Conservation (phyloP, 2,329 filamentous ascomycete genomes). For the Nothophoma quercina region DNA sequence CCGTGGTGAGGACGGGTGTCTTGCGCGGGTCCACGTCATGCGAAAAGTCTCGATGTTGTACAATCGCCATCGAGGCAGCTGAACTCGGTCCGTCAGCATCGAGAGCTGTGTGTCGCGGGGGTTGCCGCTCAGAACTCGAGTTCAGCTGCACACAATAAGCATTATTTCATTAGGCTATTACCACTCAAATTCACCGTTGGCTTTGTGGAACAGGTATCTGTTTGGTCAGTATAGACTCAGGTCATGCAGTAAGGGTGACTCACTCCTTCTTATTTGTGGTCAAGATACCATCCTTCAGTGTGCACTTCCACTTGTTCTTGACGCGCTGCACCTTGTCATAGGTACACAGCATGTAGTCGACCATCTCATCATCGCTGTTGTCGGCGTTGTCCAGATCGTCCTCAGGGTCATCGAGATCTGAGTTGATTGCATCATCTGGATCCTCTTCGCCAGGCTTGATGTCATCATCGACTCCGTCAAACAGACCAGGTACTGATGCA, state of each 20-base stretch:
- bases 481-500: constrained; percentile 35
- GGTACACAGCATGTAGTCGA: constrained; percentile 96
- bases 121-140: constrained; percentile 25
- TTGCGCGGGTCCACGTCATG: neutral
- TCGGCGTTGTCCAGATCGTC: constrained; percentile 83
- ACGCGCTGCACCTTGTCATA: constrained; percentile 99
- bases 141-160: constrained; percentile 33
- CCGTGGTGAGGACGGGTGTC: neutral
- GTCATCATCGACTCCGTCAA: constrained; percentile 64
- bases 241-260: constrained; percentile 47
- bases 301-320: constrained; percentile 98
- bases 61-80: constrained; percentile 14
- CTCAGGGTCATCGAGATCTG: constrained; percentile 93
- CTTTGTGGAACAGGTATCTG: constrained; percentile 95
- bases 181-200: constrained; percentile 97
- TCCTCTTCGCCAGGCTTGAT: constrained; percentile 60
- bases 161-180: constrained; percentile 55
- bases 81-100: constrained; percentile 18
- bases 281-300: constrained; percentile 93
- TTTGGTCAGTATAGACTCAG: constrained; percentile 12
- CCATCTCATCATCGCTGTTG: constrained; percentile 82
- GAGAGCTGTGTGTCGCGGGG: constrained; percentile 6
- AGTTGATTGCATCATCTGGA: constrained; percentile 98
- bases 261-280: constrained; percentile 91
- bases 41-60: constrained; percentile 2